Conservation (phyloP, 192 early-diverging fungal species). For the Funneliformis mosseae region DNA sequence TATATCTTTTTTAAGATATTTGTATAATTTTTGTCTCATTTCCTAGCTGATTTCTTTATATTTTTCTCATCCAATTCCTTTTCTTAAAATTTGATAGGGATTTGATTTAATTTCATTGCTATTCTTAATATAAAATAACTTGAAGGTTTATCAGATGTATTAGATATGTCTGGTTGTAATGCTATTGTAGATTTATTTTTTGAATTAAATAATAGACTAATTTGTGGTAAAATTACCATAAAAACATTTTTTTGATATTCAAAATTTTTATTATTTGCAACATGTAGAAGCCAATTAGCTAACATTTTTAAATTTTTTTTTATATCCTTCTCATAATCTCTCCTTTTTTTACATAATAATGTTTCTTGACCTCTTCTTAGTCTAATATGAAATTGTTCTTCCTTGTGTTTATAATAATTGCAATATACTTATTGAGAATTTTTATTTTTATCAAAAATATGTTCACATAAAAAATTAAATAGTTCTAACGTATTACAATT, state of each 20-base stretch:
- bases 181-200: background rate
- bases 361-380: too few relatives aligned
- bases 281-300: background rate
- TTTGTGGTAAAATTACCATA: background rate
- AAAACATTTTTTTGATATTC: slow-evolving; percentile 7
- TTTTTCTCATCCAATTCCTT: too few relatives aligned
- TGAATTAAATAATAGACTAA: background rate
- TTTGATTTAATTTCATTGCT: too few relatives aligned
- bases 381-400: too few relatives aligned
- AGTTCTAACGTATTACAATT: background rate
- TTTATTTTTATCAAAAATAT: background rate
- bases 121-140: too few relatives aligned
- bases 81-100: too few relatives aligned
- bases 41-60: background rate
- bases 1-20: background rate
- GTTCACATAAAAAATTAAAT: background rate
- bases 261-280: background rate
- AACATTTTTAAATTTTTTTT: background rate
- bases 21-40: background rate
- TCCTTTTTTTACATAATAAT: background rate
- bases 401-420: too few relatives aligned
- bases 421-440: background rate
- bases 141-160: too few relatives aligned
- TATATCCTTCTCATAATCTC: background rate
- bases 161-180: background rate